A percentile compares a stretch with the other conserved stretches of the same genome.
Evolutionary conservation across 768 basidiomycete species (phyloP).

Genomic region (Kondoa subrosea): DNA sequence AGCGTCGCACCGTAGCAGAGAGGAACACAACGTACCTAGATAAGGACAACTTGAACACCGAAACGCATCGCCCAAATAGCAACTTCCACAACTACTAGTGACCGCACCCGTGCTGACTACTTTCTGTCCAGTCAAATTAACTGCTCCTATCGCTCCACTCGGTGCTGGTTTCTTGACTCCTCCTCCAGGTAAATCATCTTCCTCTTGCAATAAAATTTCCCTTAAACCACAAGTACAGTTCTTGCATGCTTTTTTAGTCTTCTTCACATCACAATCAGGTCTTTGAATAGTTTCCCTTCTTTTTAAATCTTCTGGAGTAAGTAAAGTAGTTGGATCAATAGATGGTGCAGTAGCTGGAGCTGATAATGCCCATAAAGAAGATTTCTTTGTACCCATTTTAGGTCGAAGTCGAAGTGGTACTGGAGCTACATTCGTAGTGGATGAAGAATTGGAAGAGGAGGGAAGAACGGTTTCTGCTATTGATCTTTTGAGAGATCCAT

Average conservation of each 20-base stretch:
- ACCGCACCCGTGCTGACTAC: constrained; percentile 36
- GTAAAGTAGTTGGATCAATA: constrained; percentile 65
- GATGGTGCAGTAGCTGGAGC: constrained; percentile 39
- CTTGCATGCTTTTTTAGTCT: constrained; percentile 66
- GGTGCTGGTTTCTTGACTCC: constrained; percentile 31
- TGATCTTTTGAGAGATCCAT: too few relatives aligned
- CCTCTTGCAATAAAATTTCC: constrained; percentile 77
- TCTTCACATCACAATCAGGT: constrained; percentile 29
- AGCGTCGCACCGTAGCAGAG: not conserved
- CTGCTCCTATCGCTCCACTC: constrained; percentile 24
- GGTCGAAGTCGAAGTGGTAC: constrained; percentile 1
- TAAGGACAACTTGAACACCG: constrained; percentile 92
- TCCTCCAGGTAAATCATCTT: constrained; percentile 28
- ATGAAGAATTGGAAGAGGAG: not conserved
- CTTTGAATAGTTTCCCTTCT: constrained; percentile 33
- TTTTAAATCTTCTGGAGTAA: constrained; percentile 64
- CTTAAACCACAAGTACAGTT: constrained; percentile 89
- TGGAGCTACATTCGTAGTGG: not conserved
- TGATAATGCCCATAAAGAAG: constrained; percentile 68
- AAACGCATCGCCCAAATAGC: constrained; percentile 95
- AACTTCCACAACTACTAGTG: constrained; percentile 91
- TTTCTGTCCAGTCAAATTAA: constrained; percentile 27
- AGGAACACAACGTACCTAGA: constrained; percentile 50
- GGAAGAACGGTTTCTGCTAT: too few relatives aligned
- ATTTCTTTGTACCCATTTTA: constrained; percentile 37